A percentile compares a stretch with the other conserved stretches of the same genome.
phyloP scores from a whole-genome alignment of 371 early-diverging fungal genomes.

The Fennellomyces sp. region DNA sequence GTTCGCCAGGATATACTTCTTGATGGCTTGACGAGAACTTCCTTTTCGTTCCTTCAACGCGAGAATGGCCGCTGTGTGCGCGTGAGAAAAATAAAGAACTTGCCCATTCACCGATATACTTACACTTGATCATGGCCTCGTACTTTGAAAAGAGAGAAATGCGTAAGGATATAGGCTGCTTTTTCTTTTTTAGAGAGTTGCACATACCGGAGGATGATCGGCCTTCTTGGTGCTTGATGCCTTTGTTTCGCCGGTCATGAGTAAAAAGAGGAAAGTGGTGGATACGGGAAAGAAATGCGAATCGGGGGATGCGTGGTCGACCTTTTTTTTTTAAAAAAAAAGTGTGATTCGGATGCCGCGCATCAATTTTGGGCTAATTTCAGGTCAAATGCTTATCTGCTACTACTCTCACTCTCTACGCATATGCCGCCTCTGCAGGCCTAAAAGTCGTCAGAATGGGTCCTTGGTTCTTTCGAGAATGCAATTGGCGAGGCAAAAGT shows the following conservation, averaged over 20 bases:
- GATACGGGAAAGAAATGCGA: constrained; percentile 7
- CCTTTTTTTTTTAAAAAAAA: no score
- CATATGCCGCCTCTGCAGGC: no score
- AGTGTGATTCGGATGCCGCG: no score
- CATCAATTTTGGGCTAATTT: no score
- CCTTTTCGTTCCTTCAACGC: constrained; percentile 81
- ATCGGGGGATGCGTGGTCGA: not conserved
- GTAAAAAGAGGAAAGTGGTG: constrained; percentile 10
- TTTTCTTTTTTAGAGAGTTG: not conserved
- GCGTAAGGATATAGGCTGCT: not conserved
- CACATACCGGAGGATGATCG: constrained; percentile 52
- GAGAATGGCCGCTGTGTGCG: constrained; percentile 61
- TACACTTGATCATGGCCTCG: constrained; percentile 54
- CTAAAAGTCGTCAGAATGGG: no score
- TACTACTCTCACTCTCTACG: no score
- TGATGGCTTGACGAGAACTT: constrained; percentile 79
- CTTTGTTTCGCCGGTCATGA: constrained; percentile 14
- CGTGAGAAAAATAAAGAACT: not conserved
- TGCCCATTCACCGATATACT: not conserved
- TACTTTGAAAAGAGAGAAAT: constrained; percentile 24
- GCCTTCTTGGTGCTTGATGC: constrained; percentile 23
- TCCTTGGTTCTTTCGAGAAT: no score
- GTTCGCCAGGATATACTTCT: constrained; percentile 84
- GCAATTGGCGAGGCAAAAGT: no score
- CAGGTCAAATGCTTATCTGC: no score